Base-by-base conservation (phyloP, 2,329 filamentous ascomycete genomes). In the Paraphaeosphaeria minitans region DNA sequence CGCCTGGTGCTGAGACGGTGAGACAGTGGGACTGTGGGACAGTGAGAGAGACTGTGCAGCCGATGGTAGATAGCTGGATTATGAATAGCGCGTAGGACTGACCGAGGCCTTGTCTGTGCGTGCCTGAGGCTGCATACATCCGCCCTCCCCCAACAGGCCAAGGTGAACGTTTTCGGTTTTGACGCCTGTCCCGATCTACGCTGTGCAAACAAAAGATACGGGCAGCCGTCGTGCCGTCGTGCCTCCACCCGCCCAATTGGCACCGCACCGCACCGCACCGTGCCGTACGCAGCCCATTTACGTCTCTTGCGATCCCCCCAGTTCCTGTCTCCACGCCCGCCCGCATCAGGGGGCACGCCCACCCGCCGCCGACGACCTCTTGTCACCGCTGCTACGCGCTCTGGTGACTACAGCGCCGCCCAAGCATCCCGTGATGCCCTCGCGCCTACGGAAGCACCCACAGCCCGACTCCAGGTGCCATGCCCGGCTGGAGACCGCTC, bases 401-500 rank as follows among this genome's bases (percentile, higher is more conserved):
- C 42, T 29, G 31, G 35, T 19, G 22, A 47, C 35, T 21, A 16
- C 49, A 19, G 19, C 49, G 19, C 33, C 48, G 35, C 51, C 55
- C 55, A 48, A 49, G 59, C 59, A 19, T 53, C 63, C 55, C 72
- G 73, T 76, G 68, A 75, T 75, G 73, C 69, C 59, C 64, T 56
- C 63, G 54, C 68, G 62, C 68, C 70, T 58, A 62, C 64, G 57
- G 51, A 51, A 47, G 60, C 64, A 63, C 62, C 64, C 62, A 73
- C 73, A 74, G 69, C 68, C 60, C 70, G 60, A 65, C 66, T 61
- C 63, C 63, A 37, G 60, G 67, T 62, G 74, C 71, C 69, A 78
- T 78, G 75, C 69, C 75, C 66, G 68, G 93, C 85, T 99, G 95
- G 95, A 89, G 91, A 85, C 94, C 95, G 73, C 86, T 99, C 78